Percentiles rank a stretch among this genome's conserved stretches.
Evolutionary conservation across 1,139 yeast genomes (phyloP).

Genomic region (Hemisphaericaspora subhashii): DNA sequence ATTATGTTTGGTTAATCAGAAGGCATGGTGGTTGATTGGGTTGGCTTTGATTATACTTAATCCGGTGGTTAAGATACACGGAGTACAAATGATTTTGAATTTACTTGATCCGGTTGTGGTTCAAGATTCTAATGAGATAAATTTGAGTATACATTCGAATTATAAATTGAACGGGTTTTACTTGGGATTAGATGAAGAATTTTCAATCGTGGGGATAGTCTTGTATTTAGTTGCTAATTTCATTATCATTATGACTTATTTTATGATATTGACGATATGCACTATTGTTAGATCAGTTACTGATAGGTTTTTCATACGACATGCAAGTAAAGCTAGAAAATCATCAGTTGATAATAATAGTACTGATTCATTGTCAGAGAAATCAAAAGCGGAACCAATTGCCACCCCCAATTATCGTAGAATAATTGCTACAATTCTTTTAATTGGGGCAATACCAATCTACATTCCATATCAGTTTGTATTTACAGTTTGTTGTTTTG

Average conservation of each 20-base stretch:
- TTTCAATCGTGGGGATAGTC: constrained; percentile 45
- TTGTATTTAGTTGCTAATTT: constrained; percentile 55
- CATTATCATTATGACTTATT: constrained; percentile 38
- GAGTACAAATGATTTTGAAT: constrained; percentile 25
- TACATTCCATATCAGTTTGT: constrained; percentile 82
- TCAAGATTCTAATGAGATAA: constrained; percentile 36
- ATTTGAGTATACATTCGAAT: constrained; percentile 22
- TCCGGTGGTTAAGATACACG: constrained; percentile 28
- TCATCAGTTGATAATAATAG: not conserved
- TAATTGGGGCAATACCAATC: constrained; percentile 47
- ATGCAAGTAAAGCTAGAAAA: not conserved
- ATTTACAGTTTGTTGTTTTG: constrained; percentile 54
- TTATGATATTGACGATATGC: constrained; percentile 7
- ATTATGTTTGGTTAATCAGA: constrained; percentile 20
- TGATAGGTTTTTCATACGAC: not conserved
- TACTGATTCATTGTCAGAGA: not conserved
- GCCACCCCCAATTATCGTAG: not conserved
- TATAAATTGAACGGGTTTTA: constrained; percentile 45
- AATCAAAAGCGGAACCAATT: not conserved
- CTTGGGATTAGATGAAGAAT: constrained; percentile 64
- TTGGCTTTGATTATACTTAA: constrained; percentile 32
- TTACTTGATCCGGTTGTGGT: constrained; percentile 59
- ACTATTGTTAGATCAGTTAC: constrained; percentile 6
- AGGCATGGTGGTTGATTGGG: constrained; percentile 19
- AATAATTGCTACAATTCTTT: constrained; percentile 15